Conservation (phyloP, 768 basidiomycete species). For the Psilocybe sp. region DNA sequence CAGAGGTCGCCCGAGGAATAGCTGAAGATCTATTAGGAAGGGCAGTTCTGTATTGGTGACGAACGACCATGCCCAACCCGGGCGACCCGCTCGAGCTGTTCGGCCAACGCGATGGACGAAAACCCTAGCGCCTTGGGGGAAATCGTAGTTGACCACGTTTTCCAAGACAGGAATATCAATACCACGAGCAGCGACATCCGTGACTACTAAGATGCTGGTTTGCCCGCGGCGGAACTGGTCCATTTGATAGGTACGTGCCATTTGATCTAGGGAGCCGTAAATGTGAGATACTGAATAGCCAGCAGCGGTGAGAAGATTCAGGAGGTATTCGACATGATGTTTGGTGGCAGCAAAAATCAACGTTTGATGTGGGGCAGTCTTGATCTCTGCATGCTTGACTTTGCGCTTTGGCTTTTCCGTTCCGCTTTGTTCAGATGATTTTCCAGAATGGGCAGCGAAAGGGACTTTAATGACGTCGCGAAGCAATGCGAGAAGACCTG, state of each 20-base stretch:
- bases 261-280: conserved; percentile 93
- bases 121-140: conserved; percentile 88
- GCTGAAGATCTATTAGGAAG: conserved; percentile 87
- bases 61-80: conserved; percentile 97
- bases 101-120: conserved; percentile 97
- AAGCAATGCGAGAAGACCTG: conserved; percentile 78
- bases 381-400: conserved; percentile 47
- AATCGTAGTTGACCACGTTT: conserved; percentile 98
- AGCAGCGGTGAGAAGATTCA: conserved; percentile 68
- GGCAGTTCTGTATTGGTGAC: conserved; percentile 84
- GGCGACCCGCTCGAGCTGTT: conserved; percentile 91
- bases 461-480: conserved; percentile 88
- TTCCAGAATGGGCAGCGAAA: conserved; percentile 35
- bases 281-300: conserved; percentile 93
- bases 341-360: conserved; percentile 96
- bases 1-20: conserved; percentile 84
- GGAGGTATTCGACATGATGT: conserved; percentile 96
- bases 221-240: conserved; percentile 79
- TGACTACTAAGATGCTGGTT: conserved; percentile 89
- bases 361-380: conserved; percentile 81
- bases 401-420: conserved; percentile 46
- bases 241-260: conserved; percentile 87
- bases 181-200: conserved; percentile 96
- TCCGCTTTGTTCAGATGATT: conserved; percentile 24
- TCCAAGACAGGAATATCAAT: conserved; percentile 97